Conservation (phyloP, 2,329 filamentous ascomycete species). For the Beauveria scarabaeidicola region DNA sequence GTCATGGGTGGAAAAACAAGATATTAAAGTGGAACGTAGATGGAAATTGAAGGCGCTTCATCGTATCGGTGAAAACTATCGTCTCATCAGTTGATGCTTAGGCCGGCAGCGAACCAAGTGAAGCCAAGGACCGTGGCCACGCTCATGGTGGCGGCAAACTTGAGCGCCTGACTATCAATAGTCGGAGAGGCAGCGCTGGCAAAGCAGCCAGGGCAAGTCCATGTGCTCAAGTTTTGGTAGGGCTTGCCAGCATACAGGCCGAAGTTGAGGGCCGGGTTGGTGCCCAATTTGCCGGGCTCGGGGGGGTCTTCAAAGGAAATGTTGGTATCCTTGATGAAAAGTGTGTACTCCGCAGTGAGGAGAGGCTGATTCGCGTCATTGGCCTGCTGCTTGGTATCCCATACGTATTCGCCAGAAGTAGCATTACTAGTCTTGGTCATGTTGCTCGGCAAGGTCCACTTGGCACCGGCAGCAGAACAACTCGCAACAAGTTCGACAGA, state of each 20-base stretch:
- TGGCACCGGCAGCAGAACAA: slow-evolving; percentile 41
- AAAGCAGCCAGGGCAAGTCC: slow-evolving; percentile 47
- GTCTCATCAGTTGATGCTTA: slow-evolving; percentile 27
- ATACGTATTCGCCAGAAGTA: slow-evolving; percentile 42
- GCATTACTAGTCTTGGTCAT: no score
- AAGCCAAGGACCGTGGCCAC: slow-evolving; percentile 50
- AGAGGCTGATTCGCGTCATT: slow-evolving; percentile 38
- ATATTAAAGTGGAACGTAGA: slow-evolving; percentile 4
- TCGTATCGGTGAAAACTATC: neutral
- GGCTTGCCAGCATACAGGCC: slow-evolving; percentile 47
- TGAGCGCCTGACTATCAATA: slow-evolving; percentile 38
- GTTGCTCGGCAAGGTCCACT: slow-evolving; percentile 56
- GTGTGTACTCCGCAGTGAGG: slow-evolving; percentile 47
- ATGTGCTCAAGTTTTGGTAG: slow-evolving; percentile 44
- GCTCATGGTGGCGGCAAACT: slow-evolving; percentile 46
- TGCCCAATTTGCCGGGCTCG: slow-evolving; percentile 46
- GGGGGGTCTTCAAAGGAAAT: slow-evolving; percentile 39
- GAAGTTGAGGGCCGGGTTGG: slow-evolving; percentile 42
- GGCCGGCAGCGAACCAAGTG: slow-evolving; percentile 54
- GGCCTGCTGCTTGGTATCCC: slow-evolving; percentile 48
- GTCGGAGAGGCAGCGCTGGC: slow-evolving; percentile 38
- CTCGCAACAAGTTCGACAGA: slow-evolving; percentile 52
- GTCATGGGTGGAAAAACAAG: neutral
- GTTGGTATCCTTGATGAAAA: slow-evolving; percentile 54
- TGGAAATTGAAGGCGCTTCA: neutral